Percentiles rank a stretch among this genome's conserved stretches.
Conservation (phyloP, 2,329 filamentous ascomycete genomes). For the Penicillium sp. region DNA sequence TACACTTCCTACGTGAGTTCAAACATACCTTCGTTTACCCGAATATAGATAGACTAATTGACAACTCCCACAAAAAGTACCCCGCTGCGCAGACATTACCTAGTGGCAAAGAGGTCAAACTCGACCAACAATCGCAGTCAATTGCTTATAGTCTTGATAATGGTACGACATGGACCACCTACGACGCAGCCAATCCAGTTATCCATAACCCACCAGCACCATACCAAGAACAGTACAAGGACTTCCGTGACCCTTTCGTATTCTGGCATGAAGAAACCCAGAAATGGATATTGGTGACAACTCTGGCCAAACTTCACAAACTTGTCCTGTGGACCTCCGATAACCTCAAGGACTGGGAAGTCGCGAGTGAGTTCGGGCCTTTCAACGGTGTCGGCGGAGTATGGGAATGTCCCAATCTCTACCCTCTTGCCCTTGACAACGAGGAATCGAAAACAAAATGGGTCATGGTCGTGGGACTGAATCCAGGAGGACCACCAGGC, state of each 20-base stretch:
- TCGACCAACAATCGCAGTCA: conserved; percentile 55
- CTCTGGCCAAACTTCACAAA: conserved; percentile 25
- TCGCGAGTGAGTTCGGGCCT: conserved; percentile 30
- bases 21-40: conserved; percentile 50
- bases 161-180: conserved; percentile 55
- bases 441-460: conserved; percentile 27
- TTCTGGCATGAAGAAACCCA: conserved; percentile 29
- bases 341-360: conserved; percentile 33
- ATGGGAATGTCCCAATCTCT: conserved; percentile 37
- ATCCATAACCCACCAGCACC: conserved; percentile 53
- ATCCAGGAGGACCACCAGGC: conserved; percentile 35
- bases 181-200: conserved; percentile 61
- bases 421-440: conserved; percentile 25
- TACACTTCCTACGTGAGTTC: conserved; percentile 51
- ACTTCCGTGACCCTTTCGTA: conserved; percentile 67
- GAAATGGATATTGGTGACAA: conserved; percentile 27
- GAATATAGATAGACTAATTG: conserved; percentile 39
- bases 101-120: conserved; percentile 23
- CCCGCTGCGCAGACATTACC: conserved; percentile 20
- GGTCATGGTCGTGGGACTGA: conserved; percentile 29
- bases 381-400: conserved; percentile 31
- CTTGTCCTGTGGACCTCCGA: conserved; percentile 29
- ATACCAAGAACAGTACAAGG: conserved; percentile 46
- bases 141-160: conserved; percentile 66
- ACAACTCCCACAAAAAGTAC: conserved; percentile 15